These are phyloP conservation scores for Theobroma cacao DNA, from an alignment of 345 rosid species.

Conservation along the genomic window DNA sequence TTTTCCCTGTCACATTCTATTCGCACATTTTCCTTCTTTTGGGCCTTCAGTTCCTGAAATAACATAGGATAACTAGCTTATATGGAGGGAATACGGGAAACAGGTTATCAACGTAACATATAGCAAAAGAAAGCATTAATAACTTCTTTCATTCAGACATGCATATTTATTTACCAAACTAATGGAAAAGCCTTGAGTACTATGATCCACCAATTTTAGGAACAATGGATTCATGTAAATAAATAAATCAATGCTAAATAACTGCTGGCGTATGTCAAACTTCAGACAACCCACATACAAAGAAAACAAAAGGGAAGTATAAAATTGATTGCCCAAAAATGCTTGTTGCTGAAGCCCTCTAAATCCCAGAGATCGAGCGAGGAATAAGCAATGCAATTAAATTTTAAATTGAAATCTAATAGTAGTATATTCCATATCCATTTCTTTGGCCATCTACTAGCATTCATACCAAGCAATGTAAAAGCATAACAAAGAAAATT, in stretches of 20 bases:
- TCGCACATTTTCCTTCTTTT: slow-evolving; percentile 46
- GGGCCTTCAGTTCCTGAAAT: slow-evolving; percentile 66
- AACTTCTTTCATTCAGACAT: neutral
- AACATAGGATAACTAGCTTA: slow-evolving; percentile 13
- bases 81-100: neutral
- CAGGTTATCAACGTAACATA: neutral
- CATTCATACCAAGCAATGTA: no score
- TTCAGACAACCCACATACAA: neutral
- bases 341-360: neutral
- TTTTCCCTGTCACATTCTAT: slow-evolving; percentile 55
- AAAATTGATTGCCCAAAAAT: neutral
- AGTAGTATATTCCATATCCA: neutral
- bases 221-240: neutral
- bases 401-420: neutral
- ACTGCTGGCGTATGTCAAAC: neutral
- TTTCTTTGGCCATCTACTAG: no score
- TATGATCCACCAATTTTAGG: neutral
- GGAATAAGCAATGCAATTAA: neutral
- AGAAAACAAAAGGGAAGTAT: neutral
- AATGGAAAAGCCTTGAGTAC: neutral
- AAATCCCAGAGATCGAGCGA: neutral
- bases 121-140: neutral
- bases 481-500: no score
- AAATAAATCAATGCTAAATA: neutral
- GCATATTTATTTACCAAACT: neutral